phyloP scores from a whole-genome alignment of 495 filamentous ascomycete species.

The Rhypophila decipiens region DNA sequence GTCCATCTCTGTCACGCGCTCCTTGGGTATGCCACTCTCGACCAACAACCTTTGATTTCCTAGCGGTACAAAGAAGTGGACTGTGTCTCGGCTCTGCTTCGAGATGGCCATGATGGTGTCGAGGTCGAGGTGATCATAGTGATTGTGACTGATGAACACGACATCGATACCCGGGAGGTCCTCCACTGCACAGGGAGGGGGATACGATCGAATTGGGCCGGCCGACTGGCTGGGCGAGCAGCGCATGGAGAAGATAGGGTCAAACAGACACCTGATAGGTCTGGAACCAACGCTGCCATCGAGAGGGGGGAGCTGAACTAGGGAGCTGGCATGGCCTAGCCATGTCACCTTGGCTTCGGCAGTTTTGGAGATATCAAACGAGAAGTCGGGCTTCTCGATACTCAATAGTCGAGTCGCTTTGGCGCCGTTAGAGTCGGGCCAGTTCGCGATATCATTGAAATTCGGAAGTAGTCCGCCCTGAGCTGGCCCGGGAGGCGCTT shows the following conservation, averaged over 20 bases:
- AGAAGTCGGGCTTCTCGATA: conserved; percentile 21
- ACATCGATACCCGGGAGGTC: conserved; percentile 45
- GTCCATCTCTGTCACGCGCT: conserved; percentile 43
- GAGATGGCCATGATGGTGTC: conserved; percentile 34
- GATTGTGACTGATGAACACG: conserved; percentile 47
- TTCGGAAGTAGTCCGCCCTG: background rate
- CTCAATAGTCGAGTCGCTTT: conserved; percentile 15
- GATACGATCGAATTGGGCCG: conserved; percentile 46
- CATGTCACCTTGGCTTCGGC: conserved; percentile 36
- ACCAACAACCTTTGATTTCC: conserved; percentile 32
- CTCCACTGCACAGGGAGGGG: conserved; percentile 39
- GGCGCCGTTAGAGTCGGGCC: conserved; percentile 12
- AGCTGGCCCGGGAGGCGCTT: background rate
- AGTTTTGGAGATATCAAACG: conserved; percentile 3
- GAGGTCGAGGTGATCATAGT: conserved; percentile 48
- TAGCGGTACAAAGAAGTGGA: conserved; percentile 40
- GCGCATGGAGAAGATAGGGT: conserved; percentile 49
- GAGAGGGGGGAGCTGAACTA: conserved; percentile 33
- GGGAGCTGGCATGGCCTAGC: conserved; percentile 47
- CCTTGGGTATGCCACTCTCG: conserved; percentile 30
- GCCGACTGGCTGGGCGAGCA: conserved; percentile 39
- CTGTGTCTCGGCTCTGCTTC: conserved; percentile 15
- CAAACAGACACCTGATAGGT: conserved; percentile 35
- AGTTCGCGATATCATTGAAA: conserved; percentile 11
- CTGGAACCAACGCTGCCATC: background rate